phyloP scores from a whole-genome alignment of 805 yeast genomes.

The Cyberlindnera meyerae region DNA sequence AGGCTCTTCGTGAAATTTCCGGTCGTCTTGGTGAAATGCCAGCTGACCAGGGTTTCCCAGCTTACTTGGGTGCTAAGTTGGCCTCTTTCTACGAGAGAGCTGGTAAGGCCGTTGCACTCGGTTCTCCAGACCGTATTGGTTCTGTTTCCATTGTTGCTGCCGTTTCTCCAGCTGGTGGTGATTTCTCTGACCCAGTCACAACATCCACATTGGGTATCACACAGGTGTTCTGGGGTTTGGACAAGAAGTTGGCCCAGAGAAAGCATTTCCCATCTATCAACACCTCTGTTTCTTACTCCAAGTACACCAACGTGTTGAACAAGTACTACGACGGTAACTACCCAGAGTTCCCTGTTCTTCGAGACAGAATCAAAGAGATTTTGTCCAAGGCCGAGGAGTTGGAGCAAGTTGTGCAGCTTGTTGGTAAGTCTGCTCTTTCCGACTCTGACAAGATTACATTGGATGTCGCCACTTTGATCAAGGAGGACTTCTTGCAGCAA shows the following conservation, averaged over 20 bases:
- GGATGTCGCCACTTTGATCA: slow-evolving; percentile 86
- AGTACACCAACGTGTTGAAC: slow-evolving; percentile 83
- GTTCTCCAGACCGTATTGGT: slow-evolving; percentile 94
- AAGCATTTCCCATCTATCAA: slow-evolving; percentile 99
- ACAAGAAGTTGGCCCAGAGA: slow-evolving; percentile 98
- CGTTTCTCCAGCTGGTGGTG: slow-evolving; percentile 99
- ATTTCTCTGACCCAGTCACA: slow-evolving; percentile 99
- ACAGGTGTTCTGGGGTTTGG: slow-evolving; percentile 99
- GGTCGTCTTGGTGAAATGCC: slow-evolving; percentile 99
- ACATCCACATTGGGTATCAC: slow-evolving; percentile 98
- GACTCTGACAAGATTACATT: slow-evolving; percentile 95
- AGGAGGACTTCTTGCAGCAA: slow-evolving; percentile 98
- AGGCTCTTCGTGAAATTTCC: slow-evolving; percentile 98
- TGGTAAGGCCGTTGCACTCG: slow-evolving; percentile 91
- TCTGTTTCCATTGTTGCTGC: slow-evolving; percentile 99
- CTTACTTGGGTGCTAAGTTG: slow-evolving; percentile 96
- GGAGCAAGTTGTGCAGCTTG: slow-evolving; percentile 98
- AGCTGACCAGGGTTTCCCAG: slow-evolving; percentile 99
- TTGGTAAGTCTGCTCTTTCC: slow-evolving; percentile 95
- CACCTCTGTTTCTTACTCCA: slow-evolving; percentile 93
- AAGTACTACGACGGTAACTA: slow-evolving; percentile 80
- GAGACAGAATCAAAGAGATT: slow-evolving; percentile 92
- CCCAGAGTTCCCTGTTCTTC: slow-evolving; percentile 86
- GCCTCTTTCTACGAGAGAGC: slow-evolving; percentile 99
- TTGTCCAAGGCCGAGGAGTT: slow-evolving; percentile 95